Conservation (phyloP, 2,329 filamentous ascomycete genomes). For the Pseudogymnoascus sp. region DNA sequence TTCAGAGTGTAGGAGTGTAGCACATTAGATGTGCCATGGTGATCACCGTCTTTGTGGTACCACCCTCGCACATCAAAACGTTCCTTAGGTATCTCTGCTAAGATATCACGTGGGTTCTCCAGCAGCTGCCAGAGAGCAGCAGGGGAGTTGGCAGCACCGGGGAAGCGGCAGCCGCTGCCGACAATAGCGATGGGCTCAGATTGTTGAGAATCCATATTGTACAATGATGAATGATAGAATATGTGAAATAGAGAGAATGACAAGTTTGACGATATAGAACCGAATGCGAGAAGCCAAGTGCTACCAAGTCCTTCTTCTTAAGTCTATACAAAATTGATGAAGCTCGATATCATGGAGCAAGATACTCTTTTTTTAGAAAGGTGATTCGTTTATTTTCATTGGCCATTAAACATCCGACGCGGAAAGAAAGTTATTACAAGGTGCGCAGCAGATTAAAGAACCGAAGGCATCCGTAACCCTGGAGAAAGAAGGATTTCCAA, state of each 20-base stretch:
- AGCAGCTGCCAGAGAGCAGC: conserved; percentile 29
- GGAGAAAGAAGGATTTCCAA: conserved; percentile 11
- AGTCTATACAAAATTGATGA: conserved; percentile 11
- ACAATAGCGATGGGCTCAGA: conserved; percentile 27
- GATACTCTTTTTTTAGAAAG: conserved; percentile 12
- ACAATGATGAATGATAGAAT: conserved; percentile 10
- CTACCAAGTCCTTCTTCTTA: conserved; percentile 11
- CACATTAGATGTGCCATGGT: not conserved
- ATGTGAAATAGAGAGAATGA: not conserved
- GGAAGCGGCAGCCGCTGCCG: conserved; percentile 30
- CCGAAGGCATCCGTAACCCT: conserved; percentile 9
- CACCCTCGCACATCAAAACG: not conserved
- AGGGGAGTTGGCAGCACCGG: conserved; percentile 27
- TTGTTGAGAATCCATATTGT: conserved; percentile 11
- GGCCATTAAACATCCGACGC: conserved; percentile 11
- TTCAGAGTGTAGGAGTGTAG: conserved; percentile 22
- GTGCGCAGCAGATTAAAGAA: not conserved
- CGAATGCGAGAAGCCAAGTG: conserved; percentile 1
- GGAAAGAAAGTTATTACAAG: conserved; percentile 8
- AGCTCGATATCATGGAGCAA: conserved; percentile 9
- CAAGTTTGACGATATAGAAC: not conserved
- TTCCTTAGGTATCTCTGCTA: conserved; percentile 16
- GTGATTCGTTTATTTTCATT: conserved; percentile 10
- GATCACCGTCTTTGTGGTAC: conserved; percentile 9
- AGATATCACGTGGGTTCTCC: conserved; percentile 21